Conservation (phyloP, 331 rosid species). For the Ulmus americana region DNA sequence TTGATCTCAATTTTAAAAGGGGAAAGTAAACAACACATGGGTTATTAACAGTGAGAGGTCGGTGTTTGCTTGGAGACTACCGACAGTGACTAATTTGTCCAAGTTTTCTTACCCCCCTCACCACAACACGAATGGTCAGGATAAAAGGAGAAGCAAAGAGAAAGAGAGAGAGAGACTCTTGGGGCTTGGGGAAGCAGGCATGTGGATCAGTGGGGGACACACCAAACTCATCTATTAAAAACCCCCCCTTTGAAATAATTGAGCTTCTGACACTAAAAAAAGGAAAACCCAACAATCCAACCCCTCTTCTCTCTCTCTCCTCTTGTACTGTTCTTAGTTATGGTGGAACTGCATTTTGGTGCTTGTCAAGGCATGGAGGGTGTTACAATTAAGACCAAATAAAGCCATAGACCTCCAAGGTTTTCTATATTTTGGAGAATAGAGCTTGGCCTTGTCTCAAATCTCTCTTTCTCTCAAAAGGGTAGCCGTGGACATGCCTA, state of each 20-base stretch:
- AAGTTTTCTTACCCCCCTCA: slow-evolving; percentile 16
- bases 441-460: neutral
- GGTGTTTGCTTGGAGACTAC: slow-evolving; percentile 40
- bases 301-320: neutral
- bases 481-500: slow-evolving; percentile 41
- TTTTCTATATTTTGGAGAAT: neutral
- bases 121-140: slow-evolving; percentile 35
- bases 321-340: slow-evolving; percentile 2
- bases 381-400: neutral
- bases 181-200: slow-evolving; percentile 72
- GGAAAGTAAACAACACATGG: neutral
- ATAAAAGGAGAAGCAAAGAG: neutral
- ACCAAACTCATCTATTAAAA: slow-evolving; percentile 32
- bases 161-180: slow-evolving; percentile 39
- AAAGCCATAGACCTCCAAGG: neutral
- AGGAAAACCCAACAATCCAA: neutral
- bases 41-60: slow-evolving; percentile 31
- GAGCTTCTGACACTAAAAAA: slow-evolving; percentile 22
- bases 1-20: too few relatives aligned
- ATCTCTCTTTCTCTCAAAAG: neutral
- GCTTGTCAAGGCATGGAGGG: slow-evolving; percentile 11
- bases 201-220: slow-evolving; percentile 79
- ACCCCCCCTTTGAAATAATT: slow-evolving; percentile 34
- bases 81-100: slow-evolving; percentile 45
- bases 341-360: slow-evolving; percentile 35